Percentiles rank a stretch among this genome's conserved stretches.
Evolutionary conservation across 768 basidiomycete species (phyloP).

Genomic region (Lactarius deliciosus): DNA sequence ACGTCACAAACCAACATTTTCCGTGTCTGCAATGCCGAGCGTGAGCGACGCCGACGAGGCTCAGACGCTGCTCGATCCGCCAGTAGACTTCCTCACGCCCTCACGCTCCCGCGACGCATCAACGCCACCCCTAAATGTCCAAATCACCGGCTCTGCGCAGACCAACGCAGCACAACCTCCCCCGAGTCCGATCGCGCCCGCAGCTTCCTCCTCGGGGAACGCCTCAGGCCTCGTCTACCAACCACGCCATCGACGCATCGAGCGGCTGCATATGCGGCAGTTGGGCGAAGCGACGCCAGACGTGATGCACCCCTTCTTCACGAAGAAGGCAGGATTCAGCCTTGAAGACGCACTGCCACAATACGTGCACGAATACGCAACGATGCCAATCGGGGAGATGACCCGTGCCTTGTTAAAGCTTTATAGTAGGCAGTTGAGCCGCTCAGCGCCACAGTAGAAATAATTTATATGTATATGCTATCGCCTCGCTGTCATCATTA

Average conservation of each 20-base stretch:
- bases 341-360: conserved; percentile 83
- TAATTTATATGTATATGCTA: conserved; percentile 22
- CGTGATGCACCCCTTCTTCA: conserved; percentile 85
- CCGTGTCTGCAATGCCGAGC: conserved; percentile 22
- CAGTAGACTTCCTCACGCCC: conserved; percentile 7
- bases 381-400: conserved; percentile 78
- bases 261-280: conserved; percentile 81
- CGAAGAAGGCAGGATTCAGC: conserved; percentile 81
- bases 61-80: conserved; percentile 14
- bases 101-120: not conserved
- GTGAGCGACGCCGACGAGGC: not conserved
- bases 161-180: conserved; percentile 9
- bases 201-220: conserved; percentile 17
- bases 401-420: conserved; percentile 75
- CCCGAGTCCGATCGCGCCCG: conserved; percentile 14
- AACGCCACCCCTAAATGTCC: not conserved
- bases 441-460: conserved; percentile 26
- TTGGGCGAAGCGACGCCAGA: conserved; percentile 87
- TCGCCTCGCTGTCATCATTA: conserved; percentile 28
- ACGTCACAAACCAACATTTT: conserved; percentile 17
- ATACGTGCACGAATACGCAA: conserved; percentile 84
- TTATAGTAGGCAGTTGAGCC: conserved; percentile 70
- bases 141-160: not conserved
- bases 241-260: conserved; percentile 62
- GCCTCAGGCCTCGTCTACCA: conserved; percentile 47